Percentiles rank a stretch among this genome's conserved stretches.
These are phyloP conservation scores for Jacaranda mimosifolia DNA, from an alignment of 257 asterid genomes.

Conservation along the genomic window DNA sequence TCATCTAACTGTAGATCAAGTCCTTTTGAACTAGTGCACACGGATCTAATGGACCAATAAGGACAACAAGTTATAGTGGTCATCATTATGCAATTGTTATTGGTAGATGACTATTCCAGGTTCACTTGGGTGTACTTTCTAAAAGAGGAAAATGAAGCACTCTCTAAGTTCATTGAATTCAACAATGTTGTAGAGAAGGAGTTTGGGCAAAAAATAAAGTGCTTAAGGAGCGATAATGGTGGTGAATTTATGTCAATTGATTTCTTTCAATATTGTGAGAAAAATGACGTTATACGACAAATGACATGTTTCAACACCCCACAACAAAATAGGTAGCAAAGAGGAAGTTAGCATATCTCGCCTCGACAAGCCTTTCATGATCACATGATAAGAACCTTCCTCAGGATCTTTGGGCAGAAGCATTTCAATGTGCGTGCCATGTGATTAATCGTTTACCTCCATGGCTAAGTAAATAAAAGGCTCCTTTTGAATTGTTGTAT, in stretches of 20 bases:
- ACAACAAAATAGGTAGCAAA: not conserved
- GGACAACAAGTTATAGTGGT: constrained; percentile 25
- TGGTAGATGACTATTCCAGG: constrained; percentile 9
- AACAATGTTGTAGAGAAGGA: constrained; percentile 15
- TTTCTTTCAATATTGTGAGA: constrained; percentile 2
- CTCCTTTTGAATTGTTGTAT: constrained; percentile 25
- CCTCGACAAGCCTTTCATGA: not conserved
- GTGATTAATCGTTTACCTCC: too few species aligned
- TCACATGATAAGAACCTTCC: too few species aligned
- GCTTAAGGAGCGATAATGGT: constrained; percentile 26
- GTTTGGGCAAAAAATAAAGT: constrained; percentile 29
- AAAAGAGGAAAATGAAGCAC: too few species aligned
- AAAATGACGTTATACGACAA: constrained; percentile 6
- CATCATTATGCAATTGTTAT: constrained; percentile 33
- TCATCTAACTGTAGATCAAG: too few species aligned
- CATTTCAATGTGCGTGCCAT: too few species aligned
- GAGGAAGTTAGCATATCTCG: constrained; percentile 8
- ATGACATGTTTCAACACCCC: constrained; percentile 33
- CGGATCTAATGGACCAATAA: constrained; percentile 30
- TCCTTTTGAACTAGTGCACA: not conserved
- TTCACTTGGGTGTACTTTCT: too few species aligned
- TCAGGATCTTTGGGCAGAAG: too few species aligned
- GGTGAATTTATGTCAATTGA: constrained; percentile 20
- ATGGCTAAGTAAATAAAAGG: not conserved
- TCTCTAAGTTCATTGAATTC: too few species aligned